phyloP scores from a whole-genome alignment of 2,329 filamentous ascomycete genomes.

The Aspergillus pseudoglaucus region DNA sequence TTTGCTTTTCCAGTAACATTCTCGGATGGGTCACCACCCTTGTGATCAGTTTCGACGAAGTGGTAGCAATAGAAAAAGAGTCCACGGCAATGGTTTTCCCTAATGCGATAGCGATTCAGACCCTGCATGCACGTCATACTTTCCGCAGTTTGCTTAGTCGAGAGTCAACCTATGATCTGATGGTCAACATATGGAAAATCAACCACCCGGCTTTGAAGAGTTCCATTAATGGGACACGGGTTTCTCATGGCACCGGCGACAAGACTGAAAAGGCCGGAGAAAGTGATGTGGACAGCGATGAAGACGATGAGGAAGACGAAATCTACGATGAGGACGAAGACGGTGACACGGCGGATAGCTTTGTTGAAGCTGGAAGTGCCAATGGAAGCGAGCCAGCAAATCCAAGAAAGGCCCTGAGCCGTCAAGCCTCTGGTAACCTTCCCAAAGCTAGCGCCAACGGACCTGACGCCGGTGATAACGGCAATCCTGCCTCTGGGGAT shows the following conservation, averaged over 20 bases:
- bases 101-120: conserved; percentile 95
- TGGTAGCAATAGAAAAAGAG: conserved; percentile 94
- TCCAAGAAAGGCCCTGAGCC: conserved; percentile 49
- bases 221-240: conserved; percentile 77
- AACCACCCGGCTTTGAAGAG: conserved; percentile 88
- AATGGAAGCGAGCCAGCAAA: conserved; percentile 47
- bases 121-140: conserved; percentile 86
- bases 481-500: conserved; percentile 44
- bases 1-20: conserved; percentile 99
- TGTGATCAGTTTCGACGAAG: conserved; percentile 97
- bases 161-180: conserved; percentile 92
- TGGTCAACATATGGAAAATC: conserved; percentile 97
- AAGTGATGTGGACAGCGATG: conserved; percentile 67
- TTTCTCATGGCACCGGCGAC: conserved; percentile 76
- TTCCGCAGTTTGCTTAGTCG: conserved; percentile 93
- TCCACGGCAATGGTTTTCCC: conserved; percentile 93
- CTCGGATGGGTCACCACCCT: conserved; percentile 96
- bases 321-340: conserved; percentile 49
- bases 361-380: conserved; percentile 48
- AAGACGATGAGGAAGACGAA: conserved; percentile 68
- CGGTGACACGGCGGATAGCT: conserved; percentile 53
- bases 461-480: conserved; percentile 28
- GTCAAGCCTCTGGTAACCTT: conserved; percentile 61
- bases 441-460: conserved; percentile 32
- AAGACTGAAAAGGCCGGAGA: conserved; percentile 75